Evolutionary conservation across 23 red algal species (phyloP).

Genomic region (Gracilaria gracilis): DNA sequence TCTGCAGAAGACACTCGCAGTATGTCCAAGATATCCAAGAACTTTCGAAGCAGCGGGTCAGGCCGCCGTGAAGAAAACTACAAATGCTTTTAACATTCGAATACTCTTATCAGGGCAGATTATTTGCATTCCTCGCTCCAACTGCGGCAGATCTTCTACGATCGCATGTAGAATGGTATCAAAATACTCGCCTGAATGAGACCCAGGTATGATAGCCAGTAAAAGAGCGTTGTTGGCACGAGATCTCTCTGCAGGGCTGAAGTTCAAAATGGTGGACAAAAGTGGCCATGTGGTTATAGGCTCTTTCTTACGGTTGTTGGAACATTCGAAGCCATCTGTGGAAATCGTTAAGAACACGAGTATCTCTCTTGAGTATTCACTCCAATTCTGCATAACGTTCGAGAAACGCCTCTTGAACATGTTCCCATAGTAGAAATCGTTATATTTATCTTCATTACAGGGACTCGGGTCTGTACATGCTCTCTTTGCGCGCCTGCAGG

Average conservation of each 20-base stretch:
- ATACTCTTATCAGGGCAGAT: background rate
- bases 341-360: background rate
- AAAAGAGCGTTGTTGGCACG: background rate
- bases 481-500: background rate
- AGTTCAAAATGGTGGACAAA: background rate
- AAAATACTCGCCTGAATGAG: background rate
- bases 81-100: background rate
- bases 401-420: background rate
- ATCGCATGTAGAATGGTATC: background rate
- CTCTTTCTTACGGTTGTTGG: background rate
- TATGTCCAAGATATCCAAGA: background rate
- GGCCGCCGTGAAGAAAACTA: background rate
- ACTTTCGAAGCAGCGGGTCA: constrained; percentile 32
- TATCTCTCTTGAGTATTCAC: background rate
- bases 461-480: background rate
- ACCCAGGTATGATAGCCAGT: background rate
- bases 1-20: background rate
- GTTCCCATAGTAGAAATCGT: background rate
- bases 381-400: background rate
- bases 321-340: constrained; percentile 4
- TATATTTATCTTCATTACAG: background rate
- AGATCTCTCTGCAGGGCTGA: background rate
- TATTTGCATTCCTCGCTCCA: background rate
- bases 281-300: background rate
- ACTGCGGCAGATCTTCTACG: background rate